Base-by-base conservation (phyloP, 306 rosid species). In the Dalbergia cochinchinensis region DNA sequence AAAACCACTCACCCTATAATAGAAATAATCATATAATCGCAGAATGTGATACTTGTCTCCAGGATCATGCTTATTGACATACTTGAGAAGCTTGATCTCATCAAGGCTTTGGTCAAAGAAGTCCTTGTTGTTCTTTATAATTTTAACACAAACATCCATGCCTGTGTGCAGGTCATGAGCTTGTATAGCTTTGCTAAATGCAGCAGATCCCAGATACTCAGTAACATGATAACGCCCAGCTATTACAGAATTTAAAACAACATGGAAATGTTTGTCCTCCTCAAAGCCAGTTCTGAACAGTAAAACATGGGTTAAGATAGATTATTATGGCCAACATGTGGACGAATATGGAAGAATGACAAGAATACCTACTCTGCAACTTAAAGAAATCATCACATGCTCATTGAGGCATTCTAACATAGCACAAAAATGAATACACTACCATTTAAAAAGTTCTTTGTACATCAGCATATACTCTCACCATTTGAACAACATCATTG, bases 221-320 rank as follows among this genome's bases (percentile, higher is more conserved):
- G 99, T 95, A 71, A 95, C 99, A 79, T 95, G 99, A 87, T 92
- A 95, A 64, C 98, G 99, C 72, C 99, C 98, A 71, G 99, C 99
- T 82, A 95, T 78, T 64, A 95, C 96, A 7, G 99, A 95, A 88
- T 92, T 95, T 82, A 95, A 84, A 57, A 92, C 97, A 67, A 95
- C 99, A 65, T 95, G 94, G 84, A 95, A 95, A 87, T 93, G 91
- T 92, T 95, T 95, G 97, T 95, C 99, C 92, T 95, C 99, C 86
- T 95, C 99, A 83, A 95, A 95, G 77, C 99, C 99, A 90, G 99
- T 95, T 88, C 99, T 95, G 90, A 61, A 61, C 79, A 87, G 83
- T 81, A 86, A 85, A 75, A 81, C 66, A 73, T 18, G 37, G 66
- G 62, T 80, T 84, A 82, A 88, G 76, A 86, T 74, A 78, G 62